Conservation (phyloP, 2,329 filamentous ascomycete genomes). For the Beauveria rudraprayagi region DNA sequence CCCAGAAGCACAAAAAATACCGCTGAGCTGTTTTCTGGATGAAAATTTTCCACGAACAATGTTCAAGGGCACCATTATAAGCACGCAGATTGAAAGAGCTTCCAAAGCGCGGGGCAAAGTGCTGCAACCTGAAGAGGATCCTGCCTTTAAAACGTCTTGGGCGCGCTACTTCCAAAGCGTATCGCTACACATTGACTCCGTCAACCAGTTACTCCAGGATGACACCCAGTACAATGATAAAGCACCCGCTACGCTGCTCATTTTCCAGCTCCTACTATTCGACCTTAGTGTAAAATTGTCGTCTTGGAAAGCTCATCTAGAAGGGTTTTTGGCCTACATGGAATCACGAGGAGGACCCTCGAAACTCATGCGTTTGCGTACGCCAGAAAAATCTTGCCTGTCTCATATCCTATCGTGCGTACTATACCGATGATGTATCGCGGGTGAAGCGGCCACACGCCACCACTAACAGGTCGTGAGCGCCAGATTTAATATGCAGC, state of each 20-base stretch:
- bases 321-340: background rate
- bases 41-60: too few species aligned
- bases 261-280: background rate
- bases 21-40: too few species aligned
- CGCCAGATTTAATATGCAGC: background rate
- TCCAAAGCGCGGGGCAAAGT: background rate
- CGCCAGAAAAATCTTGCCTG: slow-evolving; percentile 1
- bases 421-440: background rate
- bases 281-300: background rate
- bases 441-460: too few species aligned
- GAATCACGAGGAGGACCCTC: background rate
- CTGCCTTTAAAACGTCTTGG: background rate
- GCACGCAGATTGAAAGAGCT: background rate
- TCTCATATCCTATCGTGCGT: background rate
- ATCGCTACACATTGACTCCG: background rate
- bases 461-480: too few species aligned
- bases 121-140: background rate
- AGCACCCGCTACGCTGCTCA: background rate
- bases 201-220: background rate
- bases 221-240: background rate
- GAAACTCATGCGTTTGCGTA: background rate
- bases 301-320: background rate
- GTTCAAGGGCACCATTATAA: too few species aligned
- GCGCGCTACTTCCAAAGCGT: background rate
- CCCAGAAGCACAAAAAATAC: too few species aligned